Percentiles rank a stretch among this genome's conserved stretches.
These are phyloP conservation scores for Talaromyces sp. DNA, from an alignment of 2,329 filamentous ascomycete genomes.

Conservation along the genomic window DNA sequence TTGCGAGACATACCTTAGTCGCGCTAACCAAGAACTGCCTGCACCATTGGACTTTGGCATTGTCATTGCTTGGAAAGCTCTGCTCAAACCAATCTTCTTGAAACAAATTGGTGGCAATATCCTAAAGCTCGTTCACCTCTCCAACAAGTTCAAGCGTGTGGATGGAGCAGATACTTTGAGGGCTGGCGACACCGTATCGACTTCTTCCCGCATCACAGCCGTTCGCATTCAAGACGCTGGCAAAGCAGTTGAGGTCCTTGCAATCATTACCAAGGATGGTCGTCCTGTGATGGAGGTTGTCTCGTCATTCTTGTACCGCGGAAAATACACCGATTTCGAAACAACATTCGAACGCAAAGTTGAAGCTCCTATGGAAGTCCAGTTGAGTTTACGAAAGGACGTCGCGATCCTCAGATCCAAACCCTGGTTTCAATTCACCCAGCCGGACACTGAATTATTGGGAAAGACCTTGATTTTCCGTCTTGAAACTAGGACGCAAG, in stretches of 20 bases:
- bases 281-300: slow-evolving; percentile 95
- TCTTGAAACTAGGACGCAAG: slow-evolving; percentile 81
- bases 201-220: slow-evolving; percentile 92
- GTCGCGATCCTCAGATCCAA: slow-evolving; percentile 92
- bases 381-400: slow-evolving; percentile 82
- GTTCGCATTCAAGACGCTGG: slow-evolving; percentile 95
- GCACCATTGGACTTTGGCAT: slow-evolving; percentile 74
- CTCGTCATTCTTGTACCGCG: slow-evolving; percentile 95
- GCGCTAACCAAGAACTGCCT: background rate
- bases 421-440: slow-evolving; percentile 93
- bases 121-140: slow-evolving; percentile 92
- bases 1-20: background rate
- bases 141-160: slow-evolving; percentile 97
- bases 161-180: slow-evolving; percentile 90
- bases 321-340: slow-evolving; percentile 85
- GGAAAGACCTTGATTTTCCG: slow-evolving; percentile 95
- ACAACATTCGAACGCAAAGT: slow-evolving; percentile 98
- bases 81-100: slow-evolving; percentile 93
- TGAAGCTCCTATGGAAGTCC: slow-evolving; percentile 90
- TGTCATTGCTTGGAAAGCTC: slow-evolving; percentile 95
- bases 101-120: slow-evolving; percentile 92
- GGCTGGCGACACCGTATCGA: slow-evolving; percentile 89
- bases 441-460: slow-evolving; percentile 85
- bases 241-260: slow-evolving; percentile 99
- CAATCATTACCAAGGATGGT: slow-evolving; percentile 82